A percentile compares a stretch with the other conserved stretches of the same genome.
Evolutionary conservation across 2,329 filamentous ascomycete genomes (phyloP).

Genomic region (Neopestalotiopsis rosae): DNA sequence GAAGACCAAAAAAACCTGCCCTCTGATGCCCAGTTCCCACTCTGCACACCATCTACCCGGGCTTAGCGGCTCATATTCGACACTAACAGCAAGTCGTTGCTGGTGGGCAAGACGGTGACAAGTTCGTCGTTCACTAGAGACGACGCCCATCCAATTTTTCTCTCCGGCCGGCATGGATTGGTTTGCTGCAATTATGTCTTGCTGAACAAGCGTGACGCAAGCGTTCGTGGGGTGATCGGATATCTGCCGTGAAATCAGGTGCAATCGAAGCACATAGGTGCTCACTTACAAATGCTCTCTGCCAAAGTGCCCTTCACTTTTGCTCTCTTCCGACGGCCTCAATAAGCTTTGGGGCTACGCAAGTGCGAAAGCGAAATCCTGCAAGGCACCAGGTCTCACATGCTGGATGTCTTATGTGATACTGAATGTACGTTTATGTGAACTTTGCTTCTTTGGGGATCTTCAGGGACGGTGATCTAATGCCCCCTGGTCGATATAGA

Average conservation of each 20-base stretch:
- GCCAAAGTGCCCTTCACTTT: neutral
- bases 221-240: constrained; percentile 20
- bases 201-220: constrained; percentile 31
- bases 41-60: constrained; percentile 18
- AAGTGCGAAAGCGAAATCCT: constrained; percentile 22
- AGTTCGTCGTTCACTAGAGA: neutral
- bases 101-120: constrained; percentile 27
- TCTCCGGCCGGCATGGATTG: constrained; percentile 7
- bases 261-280: neutral
- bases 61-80: constrained; percentile 30
- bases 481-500: constrained; percentile 15
- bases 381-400: constrained; percentile 29
- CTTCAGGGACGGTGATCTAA: constrained; percentile 32
- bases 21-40: constrained; percentile 10
- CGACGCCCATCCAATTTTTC: neutral
- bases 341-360: constrained; percentile 22
- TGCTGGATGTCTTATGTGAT: constrained; percentile 18
- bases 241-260: constrained; percentile 15
- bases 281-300: neutral
- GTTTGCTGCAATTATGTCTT: constrained; percentile 18
- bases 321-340: constrained; percentile 13
- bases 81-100: neutral
- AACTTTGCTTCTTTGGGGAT: constrained; percentile 21
- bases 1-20: neutral
- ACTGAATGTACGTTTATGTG: constrained; percentile 11